Evolutionary conservation across 225 moss, liverwort and hornwort species (phyloP), one percentile per base, ranked within the genome.

Genomic region (Sphagnum contortum): DNA sequence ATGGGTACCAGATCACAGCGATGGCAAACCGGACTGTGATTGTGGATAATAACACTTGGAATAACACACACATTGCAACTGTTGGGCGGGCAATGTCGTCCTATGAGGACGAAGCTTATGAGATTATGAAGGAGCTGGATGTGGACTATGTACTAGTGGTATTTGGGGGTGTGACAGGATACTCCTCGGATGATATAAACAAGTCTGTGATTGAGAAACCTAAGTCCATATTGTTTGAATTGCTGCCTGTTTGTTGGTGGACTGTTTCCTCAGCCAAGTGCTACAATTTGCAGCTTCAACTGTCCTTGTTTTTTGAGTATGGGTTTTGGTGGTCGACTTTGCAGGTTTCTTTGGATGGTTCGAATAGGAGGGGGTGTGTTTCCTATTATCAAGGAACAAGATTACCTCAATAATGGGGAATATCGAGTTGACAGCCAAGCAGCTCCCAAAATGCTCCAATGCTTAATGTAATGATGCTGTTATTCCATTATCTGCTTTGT

Each of bases 271-370:
- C n/a, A 12, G n/a, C 14, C 57, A 57, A 57, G 12, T 3, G 57
- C 5, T 11, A 3, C n/a, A 3, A 3, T 3, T 57, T 57, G 57
- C n/a, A 57, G 57, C 14, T 3, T 57, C n/a, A 12, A 57, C 5
- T 57, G 5, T 3, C 12, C n/a, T 57, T 57, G 12, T 14, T 14
- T 14, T 14, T 57, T 14, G 12, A 57, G 29, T 61, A 47, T 61
- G 29, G 60, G 5, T 61, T 61, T 61, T 57, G 44, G 9, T 55
- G 64, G n/a, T 48, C 5, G 47, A 47, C 4, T 10, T n/a, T 71
- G 69, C 88, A 98, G 98, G 69, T 98, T 98, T 75, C 82, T 98
- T 64, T 98, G 98, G 98, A 98, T 98, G 98, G 93, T 98, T 67
- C 98, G 93, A 53, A 98, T 98, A 72, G 98, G 98, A 76, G 91